Base-by-base conservation (phyloP, 2,329 filamentous ascomycete genomes). In the Aspergillus vadensis region DNA sequence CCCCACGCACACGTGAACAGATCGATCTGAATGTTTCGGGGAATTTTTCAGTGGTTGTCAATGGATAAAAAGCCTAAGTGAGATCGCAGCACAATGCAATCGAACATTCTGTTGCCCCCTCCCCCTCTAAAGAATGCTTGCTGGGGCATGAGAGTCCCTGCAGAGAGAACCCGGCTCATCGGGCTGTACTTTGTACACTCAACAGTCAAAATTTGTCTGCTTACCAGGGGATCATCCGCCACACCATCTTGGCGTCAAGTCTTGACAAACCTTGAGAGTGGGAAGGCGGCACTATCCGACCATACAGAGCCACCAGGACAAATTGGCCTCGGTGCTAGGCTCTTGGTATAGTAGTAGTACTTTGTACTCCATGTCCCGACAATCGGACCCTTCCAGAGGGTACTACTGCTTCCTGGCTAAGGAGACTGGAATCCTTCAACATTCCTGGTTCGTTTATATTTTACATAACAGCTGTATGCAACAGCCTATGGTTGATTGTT, bases 51-150 rank as follows among this genome's bases (percentile, higher is more conserved):
- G 47, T 50, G 15, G 47, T 9, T 49, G 25, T 19, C 32, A 36
- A 12, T 14, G 30, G 47, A 27, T 27, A 25, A 25, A 19, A 5
- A 30, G 38, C 36, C 41, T 14, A 14, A 14, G 17, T 21, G 14
- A 53, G 50, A 27, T 53, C 14, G 32, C 38, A 51, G 36, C 17
- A 49, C 48, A 17, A 54, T 59, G 52, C 32, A 38, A 55, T 60
- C 53, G 53, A 54, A 55, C 50, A 59, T 55, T 59, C 58, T 48
- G 25, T 41, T 19, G 32, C 32, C 32, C 32, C 32, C 32, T 36
- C 10, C 30, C 5, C 23, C 30, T n/a, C 30, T 23, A 19, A 17
- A 3, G 25, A 54, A 54, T 47, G 50, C 47, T 48, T 39, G 19
- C 27, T 50, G 17, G 23, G 47, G n/a, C 36, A 10, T 23, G 38